phyloP scores from a whole-genome alignment of 2,329 filamentous ascomycete genomes.

The Aspergillus carbonarius region DNA sequence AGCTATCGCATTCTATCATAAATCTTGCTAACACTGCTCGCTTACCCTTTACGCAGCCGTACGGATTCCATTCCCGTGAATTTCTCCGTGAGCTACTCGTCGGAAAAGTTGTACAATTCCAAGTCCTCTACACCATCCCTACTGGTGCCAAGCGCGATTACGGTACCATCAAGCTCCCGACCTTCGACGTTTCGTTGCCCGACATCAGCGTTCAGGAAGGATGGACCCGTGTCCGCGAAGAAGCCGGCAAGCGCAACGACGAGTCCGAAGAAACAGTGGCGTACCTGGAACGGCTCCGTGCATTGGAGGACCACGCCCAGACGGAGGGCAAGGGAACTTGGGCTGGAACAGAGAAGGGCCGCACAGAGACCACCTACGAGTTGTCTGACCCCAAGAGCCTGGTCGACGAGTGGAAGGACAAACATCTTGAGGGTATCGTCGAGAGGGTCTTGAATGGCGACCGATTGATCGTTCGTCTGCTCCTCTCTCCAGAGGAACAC shows the following conservation, averaged over 20 bases:
- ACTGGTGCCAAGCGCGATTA: conserved; percentile 79
- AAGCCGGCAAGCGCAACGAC: conserved; percentile 81
- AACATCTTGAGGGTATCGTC: conserved; percentile 79
- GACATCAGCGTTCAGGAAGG: conserved; percentile 83
- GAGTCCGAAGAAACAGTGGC: conserved; percentile 72
- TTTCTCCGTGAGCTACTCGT: conserved; percentile 80
- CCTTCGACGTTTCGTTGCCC: conserved; percentile 70
- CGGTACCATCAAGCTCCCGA: conserved; percentile 71
- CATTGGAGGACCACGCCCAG: conserved; percentile 74
- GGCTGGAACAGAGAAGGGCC: conserved; percentile 60
- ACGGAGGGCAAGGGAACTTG: conserved; percentile 79
- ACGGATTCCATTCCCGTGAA: conserved; percentile 92
- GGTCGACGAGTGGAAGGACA: conserved; percentile 78
- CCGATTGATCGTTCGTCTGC: conserved; percentile 77
- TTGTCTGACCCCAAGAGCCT: conserved; percentile 73
- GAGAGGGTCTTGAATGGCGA: conserved; percentile 92
- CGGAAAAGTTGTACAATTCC: conserved; percentile 83
- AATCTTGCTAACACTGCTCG: conserved; percentile 7
- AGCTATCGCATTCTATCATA: neutral
- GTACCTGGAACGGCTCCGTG: conserved; percentile 74
- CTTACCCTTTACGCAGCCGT: conserved; percentile 54
- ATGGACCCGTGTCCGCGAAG: conserved; percentile 90
- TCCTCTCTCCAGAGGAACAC: conserved; percentile 80
- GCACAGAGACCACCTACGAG: conserved; percentile 79
- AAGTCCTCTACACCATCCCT: conserved; percentile 82